Evolutionary conservation across 257 asterid species (phyloP).

Genomic region (Euphrasia confusa): DNA sequence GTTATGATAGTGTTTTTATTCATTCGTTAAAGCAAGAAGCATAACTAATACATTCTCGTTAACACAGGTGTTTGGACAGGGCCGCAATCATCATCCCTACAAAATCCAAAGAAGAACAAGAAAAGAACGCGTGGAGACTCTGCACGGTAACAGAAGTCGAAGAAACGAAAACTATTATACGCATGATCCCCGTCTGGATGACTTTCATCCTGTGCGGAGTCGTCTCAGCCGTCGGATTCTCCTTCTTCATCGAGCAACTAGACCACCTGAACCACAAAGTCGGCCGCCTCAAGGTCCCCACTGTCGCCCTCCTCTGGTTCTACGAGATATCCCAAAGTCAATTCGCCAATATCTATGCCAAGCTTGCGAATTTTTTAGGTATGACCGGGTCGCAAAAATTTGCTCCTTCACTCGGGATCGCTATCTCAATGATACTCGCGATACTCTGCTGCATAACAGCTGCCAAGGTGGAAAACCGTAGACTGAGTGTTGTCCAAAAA

Average conservation of each 20-base stretch:
- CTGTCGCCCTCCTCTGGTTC: conserved; percentile 31
- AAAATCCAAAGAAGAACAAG: conserved; percentile 29
- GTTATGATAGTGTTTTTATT: no score
- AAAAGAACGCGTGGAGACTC: conserved; percentile 30
- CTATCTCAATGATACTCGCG: conserved; percentile 33
- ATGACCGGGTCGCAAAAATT: conserved; percentile 16
- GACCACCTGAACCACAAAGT: conserved; percentile 28
- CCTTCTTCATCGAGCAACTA: conserved; percentile 42
- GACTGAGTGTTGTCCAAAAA: conserved; percentile 32
- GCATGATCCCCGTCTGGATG: conserved; percentile 37
- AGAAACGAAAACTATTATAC: conserved; percentile 36
- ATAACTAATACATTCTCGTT: conserved; percentile 5
- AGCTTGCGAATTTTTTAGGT: conserved; percentile 11
- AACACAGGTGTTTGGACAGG: conserved; percentile 42
- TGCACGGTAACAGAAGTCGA: conserved; percentile 49
- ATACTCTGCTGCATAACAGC: conserved; percentile 46
- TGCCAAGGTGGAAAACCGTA: conserved; percentile 45
- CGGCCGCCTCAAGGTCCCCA: conserved; percentile 28
- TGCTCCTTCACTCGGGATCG: conserved; percentile 32
- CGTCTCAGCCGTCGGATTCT: conserved; percentile 38
- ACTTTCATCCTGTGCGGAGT: conserved; percentile 43
- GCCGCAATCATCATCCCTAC: conserved; percentile 33
- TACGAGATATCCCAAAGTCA: conserved; percentile 26
- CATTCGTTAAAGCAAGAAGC: background rate
- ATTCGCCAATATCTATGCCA: conserved; percentile 16